Base-by-base conservation (phyloP, 2,329 filamentous ascomycete genomes). In the Whalleya microplaca region DNA sequence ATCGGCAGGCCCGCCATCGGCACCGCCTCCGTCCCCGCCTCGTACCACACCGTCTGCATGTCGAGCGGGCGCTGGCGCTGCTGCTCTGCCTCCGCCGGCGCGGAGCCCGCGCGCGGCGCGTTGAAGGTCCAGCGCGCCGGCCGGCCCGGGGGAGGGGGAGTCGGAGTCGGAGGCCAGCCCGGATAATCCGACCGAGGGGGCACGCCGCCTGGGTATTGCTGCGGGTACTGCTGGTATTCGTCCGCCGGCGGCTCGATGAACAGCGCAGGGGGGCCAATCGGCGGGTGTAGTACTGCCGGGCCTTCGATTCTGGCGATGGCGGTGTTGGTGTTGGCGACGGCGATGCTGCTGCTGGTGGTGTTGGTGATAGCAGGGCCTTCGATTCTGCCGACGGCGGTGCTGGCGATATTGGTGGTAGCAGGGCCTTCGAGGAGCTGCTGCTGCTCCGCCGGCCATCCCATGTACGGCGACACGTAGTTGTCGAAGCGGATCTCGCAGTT, bases 1-100 rank as follows among this genome's bases (percentile, higher is more conserved):
- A 78, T 64, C 19, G 76, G 76, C 1, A 77, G 67, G 1, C 75
- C 75, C 6, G 69, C 71, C 21, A 75, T 59, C 0, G 72, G 67
- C 10, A 56, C 44, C 4, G n/a, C n/a, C n/a, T n/a, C 56, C 45
- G 0, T 48, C 55, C 18, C 51, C 21, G 2, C 37, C 37, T 59
- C 12, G 56, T 61, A 66, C 46, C 56, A 58, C 9, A 58, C 41
- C 0, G 63, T 61, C 52, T 68, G 66, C 41, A 63, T 43, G 45
- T 69, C 66, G 12, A 64, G 23, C 1, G 66, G 59, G 16, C 41
- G 48, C 29, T 48, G 21, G n/a, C 9, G 43, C 23, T 19, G 27
- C 14, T 10, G 14, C 21, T 21, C 43, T 19, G 19, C 43, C 2
- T 16, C 20, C 19, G 3, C 46, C 14, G 18, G 54, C 47, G 21